phyloP scores from a whole-genome alignment of 805 yeast species.

The Candida quercuum region DNA sequence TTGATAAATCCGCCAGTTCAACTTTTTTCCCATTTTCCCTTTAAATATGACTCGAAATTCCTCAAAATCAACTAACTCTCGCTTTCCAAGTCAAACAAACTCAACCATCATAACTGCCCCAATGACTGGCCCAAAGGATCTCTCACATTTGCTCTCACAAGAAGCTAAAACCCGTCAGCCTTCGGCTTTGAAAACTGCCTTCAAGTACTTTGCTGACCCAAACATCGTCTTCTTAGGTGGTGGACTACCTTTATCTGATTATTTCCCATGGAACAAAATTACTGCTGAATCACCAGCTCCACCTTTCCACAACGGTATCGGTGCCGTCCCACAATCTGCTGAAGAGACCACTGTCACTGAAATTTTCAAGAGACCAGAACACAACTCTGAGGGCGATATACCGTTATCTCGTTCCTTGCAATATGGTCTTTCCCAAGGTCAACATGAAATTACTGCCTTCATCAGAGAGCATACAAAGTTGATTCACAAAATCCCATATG shows the following conservation, averaged over 20 bases:
- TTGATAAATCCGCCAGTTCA: no score
- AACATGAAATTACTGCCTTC: slow-evolving; percentile 60
- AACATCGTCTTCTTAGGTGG: slow-evolving; percentile 88
- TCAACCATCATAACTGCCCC: neutral
- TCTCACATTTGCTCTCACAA: slow-evolving; percentile 65
- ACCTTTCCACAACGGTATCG: slow-evolving; percentile 76
- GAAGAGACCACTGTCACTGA: slow-evolving; percentile 31
- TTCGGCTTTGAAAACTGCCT: slow-evolving; percentile 80
- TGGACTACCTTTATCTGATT: slow-evolving; percentile 86
- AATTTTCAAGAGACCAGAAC: slow-evolving; percentile 36
- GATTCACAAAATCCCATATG: slow-evolving; percentile 41
- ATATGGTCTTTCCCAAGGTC: slow-evolving; percentile 85
- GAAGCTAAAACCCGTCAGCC: slow-evolving; percentile 75
- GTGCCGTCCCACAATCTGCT: slow-evolving; percentile 42
- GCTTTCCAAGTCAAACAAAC: no score
- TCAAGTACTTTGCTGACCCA: slow-evolving; percentile 70
- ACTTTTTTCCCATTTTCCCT: neutral
- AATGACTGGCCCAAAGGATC: slow-evolving; percentile 54
- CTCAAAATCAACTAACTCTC: no score
- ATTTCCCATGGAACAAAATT: slow-evolving; percentile 86
- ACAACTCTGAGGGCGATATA: slow-evolving; percentile 47
- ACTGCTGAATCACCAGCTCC: slow-evolving; percentile 69
- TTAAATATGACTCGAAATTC: neutral
- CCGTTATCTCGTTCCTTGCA: slow-evolving; percentile 85
- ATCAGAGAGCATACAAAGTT: slow-evolving; percentile 68